A percentile compares a stretch with the other conserved stretches of the same genome.
These are phyloP conservation scores for Cyclotella atomus DNA, from an alignment of 108 stramenopile genomes.

Conservation along the genomic window DNA sequence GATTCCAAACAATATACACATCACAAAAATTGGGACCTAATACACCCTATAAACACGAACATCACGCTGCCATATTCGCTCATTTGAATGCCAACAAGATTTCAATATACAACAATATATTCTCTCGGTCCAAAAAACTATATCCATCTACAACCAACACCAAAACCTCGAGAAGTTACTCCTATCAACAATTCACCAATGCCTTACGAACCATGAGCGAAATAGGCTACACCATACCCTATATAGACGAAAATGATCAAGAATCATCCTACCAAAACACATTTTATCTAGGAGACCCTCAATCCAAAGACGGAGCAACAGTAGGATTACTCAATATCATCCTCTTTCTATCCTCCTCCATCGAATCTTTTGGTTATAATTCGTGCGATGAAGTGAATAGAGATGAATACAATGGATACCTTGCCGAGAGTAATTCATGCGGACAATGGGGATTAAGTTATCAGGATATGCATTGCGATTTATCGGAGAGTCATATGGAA, in stretches of 20 bases:
- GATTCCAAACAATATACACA: background rate
- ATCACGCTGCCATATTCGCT: slow-evolving; percentile 6
- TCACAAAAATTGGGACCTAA: background rate
- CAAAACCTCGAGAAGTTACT: background rate
- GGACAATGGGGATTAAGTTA: slow-evolving; percentile 17
- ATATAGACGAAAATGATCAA: background rate
- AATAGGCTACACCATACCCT: slow-evolving; percentile 7
- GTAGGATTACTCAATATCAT: slow-evolving; percentile 17
- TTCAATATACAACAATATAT: slow-evolving; percentile 1
- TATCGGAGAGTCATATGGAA: slow-evolving; percentile 13
- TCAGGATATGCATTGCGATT: slow-evolving; percentile 18
- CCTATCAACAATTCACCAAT: slow-evolving; percentile 1
- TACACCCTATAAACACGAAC: background rate
- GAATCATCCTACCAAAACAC: background rate
- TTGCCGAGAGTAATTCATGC: slow-evolving; percentile 12
- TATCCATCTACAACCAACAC: background rate
- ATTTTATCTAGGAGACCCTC: slow-evolving; percentile 17
- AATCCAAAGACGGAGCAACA: background rate
- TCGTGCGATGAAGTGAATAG: slow-evolving; percentile 30
- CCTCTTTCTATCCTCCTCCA: slow-evolving; percentile 9
- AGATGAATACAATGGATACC: slow-evolving; percentile 9
- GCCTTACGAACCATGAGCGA: slow-evolving; percentile 18
- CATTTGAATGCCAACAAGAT: slow-evolving; percentile 23
- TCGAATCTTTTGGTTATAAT: background rate
- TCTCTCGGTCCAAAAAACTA: background rate